Base-by-base conservation (phyloP, 83 land plant species). In the Larix sibirica region DNA sequence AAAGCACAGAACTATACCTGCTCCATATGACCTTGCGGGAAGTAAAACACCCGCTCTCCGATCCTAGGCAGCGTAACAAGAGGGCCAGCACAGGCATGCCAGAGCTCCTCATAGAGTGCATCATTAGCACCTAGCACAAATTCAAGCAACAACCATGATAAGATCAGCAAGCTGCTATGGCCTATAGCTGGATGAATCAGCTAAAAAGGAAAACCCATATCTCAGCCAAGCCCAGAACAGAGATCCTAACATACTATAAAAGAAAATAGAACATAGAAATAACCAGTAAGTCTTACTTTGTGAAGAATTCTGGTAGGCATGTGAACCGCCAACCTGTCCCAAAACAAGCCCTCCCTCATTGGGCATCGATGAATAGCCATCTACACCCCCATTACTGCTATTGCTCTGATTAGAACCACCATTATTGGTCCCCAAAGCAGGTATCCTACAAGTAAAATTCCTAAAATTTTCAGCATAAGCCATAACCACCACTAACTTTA, bases 21-120 rank as follows among this genome's bases (percentile, higher is more conserved):
- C 80, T 96, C 99, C 14, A 89, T 92, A 80, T 96, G 99, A 6
- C 99, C 99, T 74, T 96, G 99, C 7, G 99, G 99, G 78, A 96
- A 96, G 81, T 96, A 96, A 81, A 91, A 93, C 3, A 96, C 97
- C 77, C 85, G 85, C 86, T 96, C 94, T 23, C 90, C 89, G 38
- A 81, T 86, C 17, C 93, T 82, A 7, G 99, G 99, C 4, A 96
- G 93, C 9, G 92, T 90, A 20, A 96, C 97, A 71, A 96, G 89
- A 31, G 98, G 94, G 3, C 99, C 97, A 7, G 97, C 99, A 69
- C 97, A 96, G 20, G 96, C 94, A 64, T 88, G 93, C 99, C 97
- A 96, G 2, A 95, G 91, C 91, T 95, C 98, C 38, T 75, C 83
- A 66, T 96, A 96, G 5, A 96, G 88, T 23, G 93, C 91, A 56